Conservation (phyloP, 345 rosid species). For the Eucalyptus curtisii region DNA sequence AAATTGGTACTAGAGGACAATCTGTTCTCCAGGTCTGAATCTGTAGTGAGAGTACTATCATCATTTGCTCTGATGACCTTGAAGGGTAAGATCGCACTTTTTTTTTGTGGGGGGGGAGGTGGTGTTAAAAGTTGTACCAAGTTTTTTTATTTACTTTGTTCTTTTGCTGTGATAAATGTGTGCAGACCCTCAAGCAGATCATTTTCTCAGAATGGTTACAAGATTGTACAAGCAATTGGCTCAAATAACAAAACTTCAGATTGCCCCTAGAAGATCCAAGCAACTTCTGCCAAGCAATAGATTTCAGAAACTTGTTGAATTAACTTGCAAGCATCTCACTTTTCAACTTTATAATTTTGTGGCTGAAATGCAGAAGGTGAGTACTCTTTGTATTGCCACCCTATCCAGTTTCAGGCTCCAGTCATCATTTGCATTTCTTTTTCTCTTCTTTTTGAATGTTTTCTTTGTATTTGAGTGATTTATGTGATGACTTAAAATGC, state of each 20-base stretch:
- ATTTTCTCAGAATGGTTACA: conserved; percentile 38
- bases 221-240: conserved; percentile 74
- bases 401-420: background rate
- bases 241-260: conserved; percentile 56
- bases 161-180: background rate
- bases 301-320: conserved; percentile 72
- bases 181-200: conserved; percentile 68
- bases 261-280: conserved; percentile 72
- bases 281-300: conserved; percentile 49
- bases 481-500: conserved; percentile 2
- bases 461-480: background rate
- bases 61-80: conserved; percentile 64
- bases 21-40: conserved; percentile 47
- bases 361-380: conserved; percentile 56
- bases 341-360: conserved; percentile 50
- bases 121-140: background rate
- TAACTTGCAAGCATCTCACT: conserved; percentile 55
- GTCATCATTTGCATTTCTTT: background rate
- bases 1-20: conserved; percentile 39
- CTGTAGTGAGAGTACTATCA: conserved; percentile 44
- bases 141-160: background rate
- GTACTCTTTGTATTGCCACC: background rate
- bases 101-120: background rate
- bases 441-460: background rate
- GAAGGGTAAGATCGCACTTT: conserved; percentile 27